Evolutionary conservation across 2,329 filamentous ascomycete genomes (phyloP), one percentile per base, ranked within the genome.

Genomic region (Pyrenochaeta sp.): DNA sequence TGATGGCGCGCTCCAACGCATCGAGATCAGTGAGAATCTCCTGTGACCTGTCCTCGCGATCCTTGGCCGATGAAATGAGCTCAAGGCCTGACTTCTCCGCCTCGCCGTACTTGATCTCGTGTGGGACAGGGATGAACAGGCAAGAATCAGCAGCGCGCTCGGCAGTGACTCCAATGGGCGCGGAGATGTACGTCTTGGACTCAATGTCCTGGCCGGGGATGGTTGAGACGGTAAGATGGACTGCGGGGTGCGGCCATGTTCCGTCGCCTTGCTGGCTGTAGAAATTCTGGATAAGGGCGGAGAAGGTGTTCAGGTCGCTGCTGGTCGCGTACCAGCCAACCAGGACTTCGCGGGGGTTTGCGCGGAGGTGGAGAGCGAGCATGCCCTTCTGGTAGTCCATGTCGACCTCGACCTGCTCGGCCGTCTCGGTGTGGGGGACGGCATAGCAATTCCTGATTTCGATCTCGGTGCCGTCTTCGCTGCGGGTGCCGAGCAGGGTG

Each of bases 311-410:
- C 69, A 99, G 84, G 77, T 97, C 93, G 73, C 90, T 87, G 68
- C 89, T 92, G 35, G 94, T 99, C 54, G 94, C 96, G 78, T 99
- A 99, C 94, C 94, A 99, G 68, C 94, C 94, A 51, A 99, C 88
- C 46, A 99, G 84, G 41, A 91, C 85, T 76, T 99, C 94, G 75
- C 91, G 90, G 36, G 94, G 94, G 74, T 91, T 89, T 44, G 92
- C 93, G 77, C 93, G 93, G 61, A 97, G 85, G 72, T 96, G 93
- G 63, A 99, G 81, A 48, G 89, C 88, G 45, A 97, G 86, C 94
- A 99, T 99, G 75, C 93, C 92, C 84, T 97, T 97, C 79, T 99
- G 94, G 77, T 97, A 99, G 77, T 99, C 94, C 82, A 99, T 96
- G 72, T 99, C 94, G 55, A 99, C 94, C 77, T 99, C 94, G 66